Evolutionary conservation across 2,329 filamentous ascomycete genomes (phyloP), one percentile per base, ranked within the genome.

Genomic region (Scedosporium apiospermum): DNA sequence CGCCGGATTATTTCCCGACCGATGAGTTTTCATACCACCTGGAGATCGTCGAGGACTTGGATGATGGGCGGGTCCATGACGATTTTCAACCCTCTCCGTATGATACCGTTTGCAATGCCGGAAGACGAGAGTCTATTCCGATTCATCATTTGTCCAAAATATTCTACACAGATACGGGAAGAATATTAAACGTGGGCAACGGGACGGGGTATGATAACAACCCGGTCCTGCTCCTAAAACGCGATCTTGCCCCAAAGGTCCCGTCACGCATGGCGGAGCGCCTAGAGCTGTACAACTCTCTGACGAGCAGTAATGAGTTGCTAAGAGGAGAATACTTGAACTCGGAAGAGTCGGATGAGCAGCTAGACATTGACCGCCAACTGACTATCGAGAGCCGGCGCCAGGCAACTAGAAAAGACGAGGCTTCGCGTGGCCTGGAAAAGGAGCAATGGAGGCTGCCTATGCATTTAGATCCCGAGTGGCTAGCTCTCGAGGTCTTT

Each of bases 121-220:
- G 81, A 3, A 78, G 85, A 60, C 74, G 78, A 44, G 83, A 86
- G 64, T 75, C 74, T 0, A 76, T 85, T n/a, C 81, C 81, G 0
- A 74, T 83, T 3, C 73, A 77, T 41, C 78, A 85, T 69, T 83
- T 96, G 4, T 90, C 91, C 5, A 96, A 96, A 70, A 91, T 96
- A 38, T 96, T 96, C 74, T 97, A 96, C 69, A 91, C 92, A 1
- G 90, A 96, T 67, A 96, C 91, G 0, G 92, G 92, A 18, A 90
- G 90, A 67, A 90, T 97, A 9, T 79, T 97, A 27, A 96, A 96
- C 65, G 92, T 97, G 62, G 78, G 78, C 16, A 75, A 74, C 23
- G 74, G 75, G 5, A 49, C 58, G 3, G 71, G 75, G 18, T 78
- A 67, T 60, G 76, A 72, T 41, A 73, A 72, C 57, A 72, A 68